Evolutionary conservation across 352 stramenopile species (phyloP), one percentile per base, ranked within the genome.

Genomic region (Globisporangium splendens): DNA sequence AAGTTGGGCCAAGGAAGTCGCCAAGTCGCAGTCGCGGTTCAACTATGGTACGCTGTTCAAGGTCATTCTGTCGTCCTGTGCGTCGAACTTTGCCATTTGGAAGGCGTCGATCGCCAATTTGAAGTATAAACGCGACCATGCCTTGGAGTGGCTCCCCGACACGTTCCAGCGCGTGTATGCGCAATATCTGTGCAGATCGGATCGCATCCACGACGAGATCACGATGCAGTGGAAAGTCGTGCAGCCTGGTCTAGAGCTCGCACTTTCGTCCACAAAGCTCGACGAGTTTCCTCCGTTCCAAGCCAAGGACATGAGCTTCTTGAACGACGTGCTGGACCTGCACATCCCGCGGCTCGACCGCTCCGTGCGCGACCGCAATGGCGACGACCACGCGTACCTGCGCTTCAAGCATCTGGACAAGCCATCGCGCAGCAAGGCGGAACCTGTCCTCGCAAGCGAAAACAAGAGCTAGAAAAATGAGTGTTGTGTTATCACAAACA

Each of bases 381-480:
- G 83, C 14, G 81, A 93, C 46, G 83, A 95, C 60, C 79, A 92
- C 52, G 81, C 81, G n/a, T 93, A 91, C 53, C 61, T 95, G 47
- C 83, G 81, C 21, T 95, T 92, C 59, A 93, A 95, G 66, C 81
- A 94, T 50, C 61, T 84, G 42, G 63, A 78, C 39, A 83, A 78
- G 31, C 63, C 74, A n/a, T 60, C 62, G 20, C 62, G 61, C 47
- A 66, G 56, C 63, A 50, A 66, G 56, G 46, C 33, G 24, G 28
- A 50, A 24, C 35, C 61, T 47, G 55, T 65, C 56, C 28, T 60
- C 28, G 38, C 59, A n/a, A 50, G 21, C 6, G 44, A 60, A 42
- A 52, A 41, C 28, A 35, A 35, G 28, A 35, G 28, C 28, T 44
- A 44, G 39, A 44, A 44, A 44, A n/a, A 13, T n/a, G n/a, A n/a